A percentile compares a stretch with the other conserved stretches of the same genome.
Conservation (phyloP, 2,329 filamentous ascomycete species). For the Sporothrix pallida region DNA sequence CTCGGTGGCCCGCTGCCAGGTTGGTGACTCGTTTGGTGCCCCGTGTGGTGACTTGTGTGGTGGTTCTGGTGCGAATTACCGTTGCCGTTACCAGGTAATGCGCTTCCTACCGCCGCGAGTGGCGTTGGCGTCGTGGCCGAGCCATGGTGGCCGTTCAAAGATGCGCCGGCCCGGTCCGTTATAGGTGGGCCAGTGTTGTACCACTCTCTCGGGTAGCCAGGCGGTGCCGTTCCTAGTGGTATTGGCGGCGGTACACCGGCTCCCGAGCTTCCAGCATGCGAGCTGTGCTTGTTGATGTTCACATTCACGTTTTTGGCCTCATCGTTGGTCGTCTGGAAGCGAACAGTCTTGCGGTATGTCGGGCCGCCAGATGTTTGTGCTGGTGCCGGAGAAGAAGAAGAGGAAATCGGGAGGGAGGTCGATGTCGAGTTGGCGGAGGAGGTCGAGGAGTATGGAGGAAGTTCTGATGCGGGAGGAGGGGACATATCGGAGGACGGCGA, state of each 20-base stretch:
- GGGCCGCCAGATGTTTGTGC: slow-evolving; percentile 2
- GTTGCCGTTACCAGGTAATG: not conserved
- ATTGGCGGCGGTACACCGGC: not conserved
- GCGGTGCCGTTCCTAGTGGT: not conserved
- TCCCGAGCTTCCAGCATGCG: not conserved
- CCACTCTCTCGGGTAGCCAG: not conserved
- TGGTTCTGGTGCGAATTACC: not conserved
- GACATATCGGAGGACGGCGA: slow-evolving; percentile 32
- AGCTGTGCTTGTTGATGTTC: slow-evolving; percentile 27
- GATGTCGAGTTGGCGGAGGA: slow-evolving; percentile 16
- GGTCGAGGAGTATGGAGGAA: slow-evolving; percentile 28
- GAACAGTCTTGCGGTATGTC: slow-evolving; percentile 37
- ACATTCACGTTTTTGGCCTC: not conserved
- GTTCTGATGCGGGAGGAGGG: slow-evolving; percentile 22
- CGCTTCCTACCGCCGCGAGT: slow-evolving; percentile 3
- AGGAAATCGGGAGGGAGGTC: not conserved
- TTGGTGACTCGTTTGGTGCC: not conserved
- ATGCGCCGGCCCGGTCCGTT: not conserved
- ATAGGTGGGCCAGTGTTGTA: not conserved
- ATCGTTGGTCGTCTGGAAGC: slow-evolving; percentile 35
- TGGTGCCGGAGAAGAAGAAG: not conserved
- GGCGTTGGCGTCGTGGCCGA: not conserved
- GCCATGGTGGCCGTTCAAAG: not conserved
- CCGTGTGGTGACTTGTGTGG: not conserved
- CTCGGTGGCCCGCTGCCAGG: slow-evolving; percentile 11